Evolutionary conservation across 2,329 filamentous ascomycete species (phyloP).

Genomic region (Botrytis tulipae): DNA sequence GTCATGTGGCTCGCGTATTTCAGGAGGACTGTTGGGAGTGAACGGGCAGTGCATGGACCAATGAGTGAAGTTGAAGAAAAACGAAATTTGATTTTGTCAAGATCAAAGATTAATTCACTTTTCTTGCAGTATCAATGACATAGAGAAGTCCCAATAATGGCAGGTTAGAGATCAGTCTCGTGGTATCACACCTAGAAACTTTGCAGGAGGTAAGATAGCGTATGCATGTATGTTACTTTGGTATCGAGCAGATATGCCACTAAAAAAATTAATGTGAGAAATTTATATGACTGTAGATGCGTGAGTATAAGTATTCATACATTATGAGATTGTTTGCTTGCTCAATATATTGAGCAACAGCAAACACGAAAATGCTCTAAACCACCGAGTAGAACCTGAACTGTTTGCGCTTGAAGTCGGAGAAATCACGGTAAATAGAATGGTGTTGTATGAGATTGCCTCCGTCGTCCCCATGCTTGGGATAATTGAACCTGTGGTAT

Average conservation of each 20-base stretch:
- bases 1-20: neutral
- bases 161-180: neutral
- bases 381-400: rapidly evolving
- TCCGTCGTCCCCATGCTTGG: neutral
- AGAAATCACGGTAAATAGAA: too few species aligned
- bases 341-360: neutral
- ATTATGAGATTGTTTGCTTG: neutral
- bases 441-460: neutral
- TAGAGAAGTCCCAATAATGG: rapidly evolving
- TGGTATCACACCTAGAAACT: neutral
- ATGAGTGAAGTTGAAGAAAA: neutral
- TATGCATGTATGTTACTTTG: neutral
- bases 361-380: neutral
- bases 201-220: neutral
- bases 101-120: neutral
- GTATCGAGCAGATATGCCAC: neutral
- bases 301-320: neutral
- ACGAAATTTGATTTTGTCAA: neutral
- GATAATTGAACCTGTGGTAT: neutral
- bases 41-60: neutral
- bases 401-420: neutral
- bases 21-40: constrained; percentile 5
- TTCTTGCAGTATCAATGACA: rapidly evolving
- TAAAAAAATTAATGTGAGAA: neutral
- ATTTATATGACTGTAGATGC: neutral